Conservation (phyloP, 108 stramenopile genomes). For the Conticribra weissflogii region DNA sequence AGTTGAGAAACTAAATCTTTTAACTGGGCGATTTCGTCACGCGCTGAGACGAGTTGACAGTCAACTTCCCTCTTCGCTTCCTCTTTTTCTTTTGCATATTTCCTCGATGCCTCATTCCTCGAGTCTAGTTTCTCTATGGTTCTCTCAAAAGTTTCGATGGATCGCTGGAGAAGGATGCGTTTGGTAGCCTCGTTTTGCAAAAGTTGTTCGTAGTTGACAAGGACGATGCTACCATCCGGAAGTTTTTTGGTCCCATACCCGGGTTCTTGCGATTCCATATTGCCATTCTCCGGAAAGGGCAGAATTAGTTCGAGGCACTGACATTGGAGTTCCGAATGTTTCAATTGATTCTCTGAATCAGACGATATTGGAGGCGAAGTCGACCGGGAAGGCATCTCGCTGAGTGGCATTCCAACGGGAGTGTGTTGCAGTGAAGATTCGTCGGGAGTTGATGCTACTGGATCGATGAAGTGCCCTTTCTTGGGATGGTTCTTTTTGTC, state of each 20-base stretch:
- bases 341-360: neutral
- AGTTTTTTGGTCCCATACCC: constrained; percentile 46
- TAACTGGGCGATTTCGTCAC: constrained; percentile 21
- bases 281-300: constrained; percentile 41
- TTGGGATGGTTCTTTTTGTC: neutral
- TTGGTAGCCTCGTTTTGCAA: constrained; percentile 69
- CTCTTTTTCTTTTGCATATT: constrained; percentile 25
- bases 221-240: constrained; percentile 53
- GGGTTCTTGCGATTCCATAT: constrained; percentile 13
- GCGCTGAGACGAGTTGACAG: constrained; percentile 11
- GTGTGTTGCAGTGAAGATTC: neutral
- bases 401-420: constrained; percentile 41
- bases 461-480: constrained; percentile 6
- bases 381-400: constrained; percentile 35
- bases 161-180: constrained; percentile 66
- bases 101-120: constrained; percentile 6
- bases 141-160: constrained; percentile 44
- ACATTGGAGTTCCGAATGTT: constrained; percentile 41
- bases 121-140: constrained; percentile 21
- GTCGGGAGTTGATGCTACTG: neutral
- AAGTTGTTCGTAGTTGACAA: constrained; percentile 66
- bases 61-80: neutral
- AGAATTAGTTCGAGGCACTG: constrained; percentile 41
- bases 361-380: neutral
- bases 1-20: constrained; percentile 25